Conservation (phyloP, 371 early-diverging fungal species). For the Syncephalastrum monosporum region DNA sequence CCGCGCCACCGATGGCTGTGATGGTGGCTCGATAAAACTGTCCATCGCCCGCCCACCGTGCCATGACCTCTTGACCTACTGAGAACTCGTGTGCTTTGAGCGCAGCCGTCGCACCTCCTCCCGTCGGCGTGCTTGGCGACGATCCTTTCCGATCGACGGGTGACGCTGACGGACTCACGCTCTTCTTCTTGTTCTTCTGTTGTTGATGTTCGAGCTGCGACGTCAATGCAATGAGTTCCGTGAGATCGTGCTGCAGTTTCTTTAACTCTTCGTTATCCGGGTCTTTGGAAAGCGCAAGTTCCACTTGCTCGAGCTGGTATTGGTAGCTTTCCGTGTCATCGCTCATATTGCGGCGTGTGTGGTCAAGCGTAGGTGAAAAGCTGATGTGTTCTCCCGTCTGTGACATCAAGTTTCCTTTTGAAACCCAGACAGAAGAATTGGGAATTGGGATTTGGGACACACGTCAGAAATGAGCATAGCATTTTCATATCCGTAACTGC, state of each 20-base stretch:
- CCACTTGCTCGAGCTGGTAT: constrained; percentile 75
- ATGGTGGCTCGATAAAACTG: constrained; percentile 68
- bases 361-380: too few species aligned
- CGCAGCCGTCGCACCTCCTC: constrained; percentile 10
- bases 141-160: constrained; percentile 3
- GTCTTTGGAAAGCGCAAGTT: constrained; percentile 65
- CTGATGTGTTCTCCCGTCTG: too few species aligned
- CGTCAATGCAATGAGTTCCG: constrained; percentile 69
- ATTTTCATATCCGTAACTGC: too few species aligned
- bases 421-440: too few species aligned
- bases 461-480: too few species aligned
- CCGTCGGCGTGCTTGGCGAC: constrained; percentile 9
- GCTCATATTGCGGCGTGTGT: not conserved
- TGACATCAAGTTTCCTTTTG: too few species aligned
- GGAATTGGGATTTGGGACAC: too few species aligned
- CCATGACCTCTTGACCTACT: constrained; percentile 61
- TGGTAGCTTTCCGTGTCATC: constrained; percentile 66
- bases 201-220: constrained; percentile 34
- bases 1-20: constrained; percentile 62
- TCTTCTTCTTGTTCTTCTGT: constrained; percentile 8
- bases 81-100: constrained; percentile 29
- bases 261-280: constrained; percentile 70
- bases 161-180: not conserved
- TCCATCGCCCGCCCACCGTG: constrained; percentile 49
- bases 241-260: constrained; percentile 67